Percentiles rank a stretch among this genome's conserved stretches.
Conservation (phyloP, 129 eudicot species). For the Pittosporum tobira region DNA sequence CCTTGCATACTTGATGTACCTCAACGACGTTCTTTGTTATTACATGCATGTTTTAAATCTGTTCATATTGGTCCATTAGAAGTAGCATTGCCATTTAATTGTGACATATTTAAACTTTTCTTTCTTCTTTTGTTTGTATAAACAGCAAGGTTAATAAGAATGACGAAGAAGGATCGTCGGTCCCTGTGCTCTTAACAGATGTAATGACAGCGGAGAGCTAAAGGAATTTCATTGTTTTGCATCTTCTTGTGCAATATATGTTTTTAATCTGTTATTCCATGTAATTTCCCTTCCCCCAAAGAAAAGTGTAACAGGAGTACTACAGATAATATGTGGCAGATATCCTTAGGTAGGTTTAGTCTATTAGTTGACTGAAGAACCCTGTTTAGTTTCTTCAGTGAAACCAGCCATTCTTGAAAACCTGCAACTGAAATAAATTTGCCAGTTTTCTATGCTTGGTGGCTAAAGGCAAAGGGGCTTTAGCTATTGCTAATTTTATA, state of each 20-base stretch:
- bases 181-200: background rate
- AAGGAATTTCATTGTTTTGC: background rate
- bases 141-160: background rate
- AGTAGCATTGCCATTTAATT: background rate
- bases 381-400: background rate
- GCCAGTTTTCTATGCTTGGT: too few relatives aligned
- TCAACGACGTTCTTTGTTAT: too few relatives aligned
- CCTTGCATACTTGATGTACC: too few relatives aligned
- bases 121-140: background rate
- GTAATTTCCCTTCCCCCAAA: too few relatives aligned
- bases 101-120: background rate
- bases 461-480: too few relatives aligned
- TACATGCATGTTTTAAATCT: too few relatives aligned
- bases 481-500: too few relatives aligned
- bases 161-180: background rate
- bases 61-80: too few relatives aligned
- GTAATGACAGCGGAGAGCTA: background rate
- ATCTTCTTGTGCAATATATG: background rate
- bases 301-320: too few relatives aligned
- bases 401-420: too few relatives aligned
- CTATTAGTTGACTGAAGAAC: background rate
- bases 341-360: slow-evolving; percentile 3
- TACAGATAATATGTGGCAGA: background rate
- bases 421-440: too few relatives aligned
- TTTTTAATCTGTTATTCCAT: too few relatives aligned